Base-by-base conservation (phyloP, 1,284 basidiomycete species). In the Inonotus obliquus region DNA sequence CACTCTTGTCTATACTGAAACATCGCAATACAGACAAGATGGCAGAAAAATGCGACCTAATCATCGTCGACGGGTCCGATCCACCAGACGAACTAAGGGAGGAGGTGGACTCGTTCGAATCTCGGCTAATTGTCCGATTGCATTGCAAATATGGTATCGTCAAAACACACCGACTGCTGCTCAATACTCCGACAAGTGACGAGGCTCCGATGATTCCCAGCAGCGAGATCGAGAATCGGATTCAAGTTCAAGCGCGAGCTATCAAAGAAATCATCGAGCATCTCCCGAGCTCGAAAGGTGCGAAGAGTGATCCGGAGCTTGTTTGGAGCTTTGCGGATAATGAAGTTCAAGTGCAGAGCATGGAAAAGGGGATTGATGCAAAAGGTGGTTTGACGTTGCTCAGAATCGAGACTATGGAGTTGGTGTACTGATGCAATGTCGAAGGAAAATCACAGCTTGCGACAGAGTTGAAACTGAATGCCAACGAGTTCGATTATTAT, bases 121-220 rank as follows among this genome's bases (percentile, higher is more conserved):
- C 84, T 69, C 85, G 80, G 69, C 74, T 91, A 58, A 79, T 88
- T 41, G 75, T 92, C 49, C 83, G 85, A 63, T 72, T 92, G 57
- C 80, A 90, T 68, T 92, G 91, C 73, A 91, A 92, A 76, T 87
- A 91, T 67, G 91, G 91, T 87, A 84, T 92, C 59, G 73, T 89
- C 23, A 92, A 92, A 73, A 92, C 91, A 0, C 91, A 92, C 71
- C 81, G 84, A 17, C 74, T 92, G 13, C 75, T 85, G 19, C 74
- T 92, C 23, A 77, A 82, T 56, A 77, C 80, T 1, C 80, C 83
- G 38, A 79, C 78, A 1, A 78, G 82, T 14, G 77, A 87, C 37
- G 76, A 87, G 67, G 81, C 84, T 0, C 91, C 90, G 4, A 80
- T 79, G 17, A 72, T 81, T 10, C 83, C 83, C 6, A 81, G 85